Conservation (phyloP, 2,329 filamentous ascomycete species). For the Trichoderma pleuroti region DNA sequence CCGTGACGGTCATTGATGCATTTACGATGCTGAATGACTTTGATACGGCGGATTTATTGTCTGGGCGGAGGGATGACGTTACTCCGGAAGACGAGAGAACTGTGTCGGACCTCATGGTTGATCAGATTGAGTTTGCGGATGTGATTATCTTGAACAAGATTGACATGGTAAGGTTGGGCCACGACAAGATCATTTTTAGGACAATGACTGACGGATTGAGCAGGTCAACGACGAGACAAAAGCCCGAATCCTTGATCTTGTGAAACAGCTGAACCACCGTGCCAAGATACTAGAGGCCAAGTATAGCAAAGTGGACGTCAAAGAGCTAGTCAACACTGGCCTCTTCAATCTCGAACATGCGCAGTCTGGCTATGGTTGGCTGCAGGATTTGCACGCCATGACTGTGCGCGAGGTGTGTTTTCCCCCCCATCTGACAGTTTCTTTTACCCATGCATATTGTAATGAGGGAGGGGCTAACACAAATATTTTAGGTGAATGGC, state of each 20-base stretch:
- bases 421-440: neutral
- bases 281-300: constrained; percentile 61
- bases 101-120: constrained; percentile 71
- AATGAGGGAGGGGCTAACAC: neutral
- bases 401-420: constrained; percentile 52
- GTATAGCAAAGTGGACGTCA: constrained; percentile 58
- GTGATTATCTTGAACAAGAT: constrained; percentile 70
- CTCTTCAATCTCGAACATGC: constrained; percentile 63
- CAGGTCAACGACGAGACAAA: constrained; percentile 41
- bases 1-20: constrained; percentile 69
- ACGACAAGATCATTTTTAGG: neutral
- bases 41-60: constrained; percentile 64
- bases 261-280: constrained; percentile 61
- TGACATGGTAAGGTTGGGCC: constrained; percentile 50
- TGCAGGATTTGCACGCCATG: constrained; percentile 67
- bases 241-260: constrained; percentile 47
- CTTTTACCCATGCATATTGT: neutral
- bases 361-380: constrained; percentile 64
- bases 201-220: neutral
- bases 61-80: constrained; percentile 59
- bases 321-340: constrained; percentile 62
- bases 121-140: constrained; percentile 75
- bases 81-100: constrained; percentile 67
- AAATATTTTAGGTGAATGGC: constrained; percentile 38
- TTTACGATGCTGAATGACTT: constrained; percentile 72